A percentile compares a stretch with the other conserved stretches of the same genome.
These are phyloP conservation scores for Bullera alba DNA, from an alignment of 768 basidiomycete genomes.

Conservation along the genomic window DNA sequence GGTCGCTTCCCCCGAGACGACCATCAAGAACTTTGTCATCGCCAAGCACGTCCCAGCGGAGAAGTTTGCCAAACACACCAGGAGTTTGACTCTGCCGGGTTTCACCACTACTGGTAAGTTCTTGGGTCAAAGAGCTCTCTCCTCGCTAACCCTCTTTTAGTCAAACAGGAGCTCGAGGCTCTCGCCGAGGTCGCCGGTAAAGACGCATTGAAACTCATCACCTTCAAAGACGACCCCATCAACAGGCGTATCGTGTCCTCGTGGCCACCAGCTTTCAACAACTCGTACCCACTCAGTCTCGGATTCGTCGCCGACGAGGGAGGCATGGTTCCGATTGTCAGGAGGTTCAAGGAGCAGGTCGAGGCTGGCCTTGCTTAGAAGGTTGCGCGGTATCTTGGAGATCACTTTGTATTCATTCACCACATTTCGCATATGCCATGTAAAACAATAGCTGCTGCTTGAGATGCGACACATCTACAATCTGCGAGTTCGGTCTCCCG, in stretches of 20 bases:
- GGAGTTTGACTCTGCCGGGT: constrained; percentile 41
- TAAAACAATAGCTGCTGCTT: too few relatives aligned
- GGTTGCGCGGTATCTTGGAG: too few relatives aligned
- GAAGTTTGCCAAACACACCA: constrained; percentile 38
- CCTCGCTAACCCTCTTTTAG: too few relatives aligned
- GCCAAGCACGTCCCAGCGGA: constrained; percentile 42
- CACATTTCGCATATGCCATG: too few relatives aligned
- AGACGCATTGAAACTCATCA: constrained; percentile 41
- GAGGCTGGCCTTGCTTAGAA: constrained; percentile 31
- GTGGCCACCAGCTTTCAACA: constrained; percentile 43
- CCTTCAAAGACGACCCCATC: constrained; percentile 43
- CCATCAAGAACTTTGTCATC: constrained; percentile 44
- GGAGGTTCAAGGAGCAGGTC: constrained; percentile 42
- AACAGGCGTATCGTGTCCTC: constrained; percentile 44
- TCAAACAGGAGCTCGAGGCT: constrained; percentile 43
- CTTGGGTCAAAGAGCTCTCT: too few relatives aligned
- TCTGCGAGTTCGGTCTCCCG: too few relatives aligned
- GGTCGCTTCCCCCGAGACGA: constrained; percentile 41
- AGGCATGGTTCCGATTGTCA: constrained; percentile 43
- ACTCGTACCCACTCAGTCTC: constrained; percentile 34
- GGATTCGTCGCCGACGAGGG: constrained; percentile 43
- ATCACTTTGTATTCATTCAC: too few relatives aligned
- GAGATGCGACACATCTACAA: too few relatives aligned
- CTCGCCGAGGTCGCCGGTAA: constrained; percentile 36
- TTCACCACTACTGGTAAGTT: constrained; percentile 43